These are phyloP conservation scores for Clavariopsis aquatica DNA, from an alignment of 495 filamentous ascomycete genomes.

Conservation along the genomic window DNA sequence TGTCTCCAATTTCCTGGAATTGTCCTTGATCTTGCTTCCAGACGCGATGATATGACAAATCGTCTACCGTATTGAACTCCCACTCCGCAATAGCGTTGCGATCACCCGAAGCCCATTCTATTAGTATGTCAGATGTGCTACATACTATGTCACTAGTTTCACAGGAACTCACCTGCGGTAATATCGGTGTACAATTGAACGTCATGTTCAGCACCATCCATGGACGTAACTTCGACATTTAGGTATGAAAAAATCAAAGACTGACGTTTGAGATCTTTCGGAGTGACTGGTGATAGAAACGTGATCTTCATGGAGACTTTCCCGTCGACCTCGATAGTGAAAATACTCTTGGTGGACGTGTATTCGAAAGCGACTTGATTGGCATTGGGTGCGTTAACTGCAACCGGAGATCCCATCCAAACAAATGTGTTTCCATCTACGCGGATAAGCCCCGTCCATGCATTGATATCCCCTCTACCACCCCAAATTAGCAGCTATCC, in stretches of 20 bases:
- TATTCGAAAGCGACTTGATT: conserved; percentile 58
- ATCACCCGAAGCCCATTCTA: conserved; percentile 63
- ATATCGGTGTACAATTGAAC: conserved; percentile 64
- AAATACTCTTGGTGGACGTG: conserved; percentile 61
- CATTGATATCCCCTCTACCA: conserved; percentile 51
- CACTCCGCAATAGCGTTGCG: conserved; percentile 53
- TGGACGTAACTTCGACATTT: conserved; percentile 54
- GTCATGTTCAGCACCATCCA: conserved; percentile 56
- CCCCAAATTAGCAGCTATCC: neutral
- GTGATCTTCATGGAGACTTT: conserved; percentile 56
- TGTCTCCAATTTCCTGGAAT: conserved; percentile 71
- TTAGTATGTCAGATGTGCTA: conserved; percentile 3
- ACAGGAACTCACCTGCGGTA: conserved; percentile 55
- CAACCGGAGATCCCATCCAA: conserved; percentile 57
- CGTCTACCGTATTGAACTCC: conserved; percentile 52
- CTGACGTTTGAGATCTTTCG: conserved; percentile 56
- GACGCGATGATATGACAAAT: conserved; percentile 61
- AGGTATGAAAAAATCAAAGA: conserved; percentile 61
- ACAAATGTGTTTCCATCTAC: conserved; percentile 58
- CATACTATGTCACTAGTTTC: conserved; percentile 24
- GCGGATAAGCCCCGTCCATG: conserved; percentile 59
- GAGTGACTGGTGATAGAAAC: conserved; percentile 61
- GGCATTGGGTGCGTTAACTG: conserved; percentile 50
- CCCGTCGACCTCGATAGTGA: conserved; percentile 54
- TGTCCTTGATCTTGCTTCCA: conserved; percentile 62